Evolutionary conservation across 1,139 yeast genomes (phyloP).

Genomic region (Casaregolazyma lundiana): DNA sequence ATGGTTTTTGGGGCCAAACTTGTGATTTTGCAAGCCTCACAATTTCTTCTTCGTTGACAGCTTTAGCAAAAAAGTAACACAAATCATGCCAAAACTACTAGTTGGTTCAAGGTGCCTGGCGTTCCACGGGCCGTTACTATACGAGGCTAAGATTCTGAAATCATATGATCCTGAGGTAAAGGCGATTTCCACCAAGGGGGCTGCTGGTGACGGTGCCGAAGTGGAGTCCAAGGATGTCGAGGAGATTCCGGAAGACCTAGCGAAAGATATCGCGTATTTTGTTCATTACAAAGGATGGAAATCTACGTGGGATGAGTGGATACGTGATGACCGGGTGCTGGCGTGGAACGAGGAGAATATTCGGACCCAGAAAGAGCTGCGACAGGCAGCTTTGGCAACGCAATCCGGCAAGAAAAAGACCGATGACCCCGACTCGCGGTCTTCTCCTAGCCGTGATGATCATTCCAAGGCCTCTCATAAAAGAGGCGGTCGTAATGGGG

Average conservation of each 20-base stretch:
- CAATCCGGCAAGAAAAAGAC: constrained; percentile 22
- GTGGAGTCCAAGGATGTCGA: constrained; percentile 26
- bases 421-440: constrained; percentile 13
- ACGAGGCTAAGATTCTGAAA: constrained; percentile 78
- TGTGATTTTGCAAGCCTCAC: background rate
- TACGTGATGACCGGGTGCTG: constrained; percentile 60
- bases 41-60: background rate
- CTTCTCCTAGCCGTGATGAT: constrained; percentile 7
- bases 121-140: constrained; percentile 85
- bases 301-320: constrained; percentile 97
- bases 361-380: constrained; percentile 58
- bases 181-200: constrained; percentile 30
- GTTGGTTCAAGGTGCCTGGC: constrained; percentile 54
- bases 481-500: constrained; percentile 14
- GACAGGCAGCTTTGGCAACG: constrained; percentile 40
- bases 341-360: constrained; percentile 67
- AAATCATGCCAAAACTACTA: constrained; percentile 6
- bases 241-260: constrained; percentile 43
- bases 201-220: constrained; percentile 37
- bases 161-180: constrained; percentile 53
- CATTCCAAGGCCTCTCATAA: constrained; percentile 6
- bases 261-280: constrained; percentile 46
- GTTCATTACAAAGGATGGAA: constrained; percentile 97
- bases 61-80: constrained; percentile 1
- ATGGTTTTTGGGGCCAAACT: background rate